Base-by-base conservation (phyloP, 2,329 filamentous ascomycete genomes). In the Colletotrichum godetiae region DNA sequence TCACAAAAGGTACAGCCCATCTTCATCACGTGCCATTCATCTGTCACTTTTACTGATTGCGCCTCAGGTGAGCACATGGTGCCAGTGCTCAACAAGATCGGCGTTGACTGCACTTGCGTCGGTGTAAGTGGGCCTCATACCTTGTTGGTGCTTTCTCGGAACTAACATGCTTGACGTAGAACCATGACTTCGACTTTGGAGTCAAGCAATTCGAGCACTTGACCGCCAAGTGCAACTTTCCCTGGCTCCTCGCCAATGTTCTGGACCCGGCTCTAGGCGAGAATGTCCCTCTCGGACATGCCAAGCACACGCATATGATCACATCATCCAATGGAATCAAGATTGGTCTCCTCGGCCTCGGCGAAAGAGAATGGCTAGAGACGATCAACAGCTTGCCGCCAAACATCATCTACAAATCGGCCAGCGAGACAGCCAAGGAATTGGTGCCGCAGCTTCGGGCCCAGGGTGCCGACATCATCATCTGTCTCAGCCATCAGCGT, bases 151-250 rank as follows among this genome's bases (percentile, higher is more conserved):
- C 15, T 58, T 70, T 73, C 66, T 75, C n/a, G 71, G 33, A 27
- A 33, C 49, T 67, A 37, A 76, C 72, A 13, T 53, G 31, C 15
- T 53, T 13, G 29, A 0, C 55, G 31, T 75, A 95, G 89, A 98
- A 98, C 80, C 95, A 98, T 81, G 95, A 98, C 80, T 90, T 98
- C 67, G 95, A 98, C 84, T 98, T 98, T 82, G 95, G 95, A 13
- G 93, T 97, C 53, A 88, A 89, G 68, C 95, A 97, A 80, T 95
- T 95, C 80, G 87, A 90, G 68, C 88, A 95, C 78, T 86, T 98
- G 61, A 88, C 92, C 5, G 86, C 86, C 42, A 92, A 94, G 80
- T 97, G 95, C 84, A 89, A 88, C 27, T 98, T 98, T 77, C 95
- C 95, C 4, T 98, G 95, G 95, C 89, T 98, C 1, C 88, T 97